Base-by-base conservation (phyloP, 306 rosid species). In the Trifolium pratense region DNA sequence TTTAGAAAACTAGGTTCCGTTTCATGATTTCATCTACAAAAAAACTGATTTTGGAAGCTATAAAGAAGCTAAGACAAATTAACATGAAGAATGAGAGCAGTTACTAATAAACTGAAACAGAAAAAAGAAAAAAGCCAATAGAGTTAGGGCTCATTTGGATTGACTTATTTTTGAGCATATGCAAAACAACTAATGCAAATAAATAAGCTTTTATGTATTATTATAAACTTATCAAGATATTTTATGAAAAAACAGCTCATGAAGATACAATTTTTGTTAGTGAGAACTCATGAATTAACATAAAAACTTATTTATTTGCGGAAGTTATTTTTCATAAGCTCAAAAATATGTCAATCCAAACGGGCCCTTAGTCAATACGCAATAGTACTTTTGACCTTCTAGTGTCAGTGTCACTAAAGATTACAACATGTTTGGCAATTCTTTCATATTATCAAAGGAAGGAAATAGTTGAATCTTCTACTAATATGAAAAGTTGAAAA, bases 341-440 rank as follows among this genome's bases (percentile, higher is more conserved):
- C n/a, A n/a, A n/a, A n/a, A n/a, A n/a, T n/a, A n/a, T n/a, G n/a
- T n/a, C n/a, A n/a, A n/a, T n/a, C n/a, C n/a, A n/a, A n/a, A n/a
- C n/a, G n/a, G n/a, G n/a, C n/a, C n/a, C n/a, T n/a, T n/a, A 58
- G 42, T 57, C 1, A 14, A 67, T 73, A 25, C 16, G n/a, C 17
- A 36, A 9, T 9, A 20, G 66, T 66, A 29, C n/a, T 48, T 23
- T 32, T 57, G 48, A 58, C 17, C 61, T 57, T 45, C 21, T 65
- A 52, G 18, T 62, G 36, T 51, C 72, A 40, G 18, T 62, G 36
- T 51, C 66, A 52, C 20, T 25, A 26, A 25, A 58, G 70, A 71
- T 63, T 10, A 78, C 31, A 51, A 69, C 65, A 78, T 49, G 51
- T 21, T 17, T 51, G 37, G 36, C 13, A 71, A 29, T 63, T 63